Percentiles rank a stretch among this genome's conserved stretches.
Conservation (phyloP, 2,329 filamentous ascomycete genomes). For the Diaporthe capsici region DNA sequence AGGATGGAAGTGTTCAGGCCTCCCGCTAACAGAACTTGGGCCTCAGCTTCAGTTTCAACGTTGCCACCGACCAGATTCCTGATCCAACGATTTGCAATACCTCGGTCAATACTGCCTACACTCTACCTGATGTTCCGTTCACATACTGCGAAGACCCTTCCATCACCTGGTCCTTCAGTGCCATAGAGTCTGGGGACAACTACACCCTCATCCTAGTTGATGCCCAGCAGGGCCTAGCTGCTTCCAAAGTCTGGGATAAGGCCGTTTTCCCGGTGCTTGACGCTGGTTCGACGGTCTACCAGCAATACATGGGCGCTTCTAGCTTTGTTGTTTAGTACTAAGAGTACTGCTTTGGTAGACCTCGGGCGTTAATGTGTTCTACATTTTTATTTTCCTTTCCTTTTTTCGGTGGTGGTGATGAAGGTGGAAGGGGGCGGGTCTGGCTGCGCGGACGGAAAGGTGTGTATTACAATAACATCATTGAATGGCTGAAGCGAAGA, state of each 20-base stretch:
- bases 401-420: too few relatives aligned
- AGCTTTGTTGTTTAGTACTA: constrained; percentile 7
- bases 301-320: background rate
- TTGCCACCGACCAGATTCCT: constrained; percentile 42
- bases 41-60: constrained; percentile 41
- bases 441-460: background rate
- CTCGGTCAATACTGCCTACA: constrained; percentile 34
- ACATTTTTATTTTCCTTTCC: too few relatives aligned
- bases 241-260: constrained; percentile 18
- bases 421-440: too few relatives aligned
- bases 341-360: background rate
- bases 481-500: background rate
- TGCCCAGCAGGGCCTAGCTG: background rate
- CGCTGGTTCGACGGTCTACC: background rate
- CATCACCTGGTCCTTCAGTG: constrained; percentile 43
- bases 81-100: constrained; percentile 39
- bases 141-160: constrained; percentile 65
- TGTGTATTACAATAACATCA: background rate
- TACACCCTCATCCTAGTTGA: constrained; percentile 20
- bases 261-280: background rate
- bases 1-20: background rate
- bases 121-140: constrained; percentile 64
- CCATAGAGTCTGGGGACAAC: constrained; percentile 7
- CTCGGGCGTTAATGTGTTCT: too few relatives aligned
- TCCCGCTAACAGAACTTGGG: background rate